These are phyloP conservation scores for Trichoderma semiorbis DNA, from an alignment of 2,329 filamentous ascomycete genomes.

Conservation along the genomic window DNA sequence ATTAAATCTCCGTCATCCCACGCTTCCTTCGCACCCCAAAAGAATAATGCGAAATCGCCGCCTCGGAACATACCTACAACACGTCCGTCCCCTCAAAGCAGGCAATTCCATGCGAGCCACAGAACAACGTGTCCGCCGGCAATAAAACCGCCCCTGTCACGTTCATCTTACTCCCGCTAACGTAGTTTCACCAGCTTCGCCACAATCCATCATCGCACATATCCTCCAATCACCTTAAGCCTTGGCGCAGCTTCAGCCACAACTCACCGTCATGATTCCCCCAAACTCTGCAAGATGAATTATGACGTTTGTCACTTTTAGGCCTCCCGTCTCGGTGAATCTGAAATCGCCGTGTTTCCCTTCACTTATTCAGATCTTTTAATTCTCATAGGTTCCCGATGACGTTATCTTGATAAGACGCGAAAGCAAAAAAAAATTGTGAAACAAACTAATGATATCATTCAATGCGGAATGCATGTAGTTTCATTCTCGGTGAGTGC, in stretches of 20 bases:
- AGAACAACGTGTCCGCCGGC: background rate
- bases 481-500: background rate
- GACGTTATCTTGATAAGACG: background rate
- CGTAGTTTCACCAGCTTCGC: background rate
- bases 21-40: background rate
- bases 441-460: background rate
- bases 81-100: background rate
- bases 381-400: background rate
- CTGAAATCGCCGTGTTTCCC: background rate
- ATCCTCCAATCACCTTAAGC: background rate
- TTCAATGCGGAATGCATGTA: background rate
- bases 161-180: background rate
- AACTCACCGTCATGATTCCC: background rate
- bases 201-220: background rate
- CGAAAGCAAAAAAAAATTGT: background rate
- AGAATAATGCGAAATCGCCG: background rate
- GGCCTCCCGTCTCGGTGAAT: background rate
- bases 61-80: background rate
- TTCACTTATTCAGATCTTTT: background rate
- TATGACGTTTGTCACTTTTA: background rate
- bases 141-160: background rate
- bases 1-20: background rate
- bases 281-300: background rate
- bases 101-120: slow-evolving; percentile 2
- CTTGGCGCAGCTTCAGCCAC: slow-evolving; percentile 1